A percentile compares a stretch with the other conserved stretches of the same genome.
These are phyloP conservation scores for Xylaria hypoxylon DNA, from an alignment of 2,329 filamentous ascomycete genomes.

Conservation along the genomic window DNA sequence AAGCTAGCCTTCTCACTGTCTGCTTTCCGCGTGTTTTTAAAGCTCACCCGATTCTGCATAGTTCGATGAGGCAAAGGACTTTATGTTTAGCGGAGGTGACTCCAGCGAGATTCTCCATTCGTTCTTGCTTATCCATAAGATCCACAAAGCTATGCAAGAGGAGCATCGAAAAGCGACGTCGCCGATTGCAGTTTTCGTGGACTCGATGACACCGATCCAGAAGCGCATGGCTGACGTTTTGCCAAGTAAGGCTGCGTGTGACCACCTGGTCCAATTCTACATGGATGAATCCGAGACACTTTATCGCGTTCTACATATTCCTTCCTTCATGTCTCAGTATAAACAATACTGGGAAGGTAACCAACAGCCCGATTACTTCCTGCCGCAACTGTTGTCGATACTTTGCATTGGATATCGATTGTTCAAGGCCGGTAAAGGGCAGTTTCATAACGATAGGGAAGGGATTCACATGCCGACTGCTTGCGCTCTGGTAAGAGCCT, in stretches of 20 bases:
- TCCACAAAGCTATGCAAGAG: conserved; percentile 62
- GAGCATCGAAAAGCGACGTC: conserved; percentile 60
- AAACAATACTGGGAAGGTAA: conserved; percentile 64
- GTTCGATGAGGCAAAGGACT: conserved; percentile 67
- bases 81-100: conserved; percentile 58
- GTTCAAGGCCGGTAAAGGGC: conserved; percentile 62
- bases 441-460: conserved; percentile 63
- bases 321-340: conserved; percentile 64
- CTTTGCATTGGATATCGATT: conserved; percentile 66
- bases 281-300: conserved; percentile 64
- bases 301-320: conserved; percentile 65
- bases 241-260: conserved; percentile 63
- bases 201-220: conserved; percentile 68
- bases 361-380: conserved; percentile 61
- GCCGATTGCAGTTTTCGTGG: conserved; percentile 67
- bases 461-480: conserved; percentile 69
- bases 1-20: conserved; percentile 40
- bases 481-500: conserved; percentile 64
- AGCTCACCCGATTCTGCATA: conserved; percentile 45
- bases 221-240: conserved; percentile 69
- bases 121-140: conserved; percentile 59
- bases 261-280: conserved; percentile 62
- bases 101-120: conserved; percentile 57
- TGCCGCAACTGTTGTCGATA: conserved; percentile 65
- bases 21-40: background rate